Evolutionary conservation across 1,139 yeast genomes (phyloP).

Genomic region (Trichomonascaceae sp.): DNA sequence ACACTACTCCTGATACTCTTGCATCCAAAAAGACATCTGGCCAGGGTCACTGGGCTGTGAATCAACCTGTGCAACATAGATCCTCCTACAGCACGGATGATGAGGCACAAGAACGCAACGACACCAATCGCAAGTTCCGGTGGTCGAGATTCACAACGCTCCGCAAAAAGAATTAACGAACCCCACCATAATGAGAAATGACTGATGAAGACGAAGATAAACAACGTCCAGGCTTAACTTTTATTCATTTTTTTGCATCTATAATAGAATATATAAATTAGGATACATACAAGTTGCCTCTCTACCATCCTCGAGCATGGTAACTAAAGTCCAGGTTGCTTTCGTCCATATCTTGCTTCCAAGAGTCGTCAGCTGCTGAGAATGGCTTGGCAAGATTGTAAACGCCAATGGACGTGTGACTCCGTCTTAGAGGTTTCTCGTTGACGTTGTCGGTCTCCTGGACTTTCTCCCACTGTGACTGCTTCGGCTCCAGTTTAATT

Average conservation of each 20-base stretch:
- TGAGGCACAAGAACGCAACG: slow-evolving; percentile 3
- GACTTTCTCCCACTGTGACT: slow-evolving; percentile 46
- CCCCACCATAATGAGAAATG: too few relatives aligned
- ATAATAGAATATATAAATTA: too few relatives aligned
- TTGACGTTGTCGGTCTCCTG: slow-evolving; percentile 37
- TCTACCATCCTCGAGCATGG: slow-evolving; percentile 28
- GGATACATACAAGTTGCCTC: slow-evolving; percentile 1
- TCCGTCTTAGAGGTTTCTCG: slow-evolving; percentile 24
- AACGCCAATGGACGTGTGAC: slow-evolving; percentile 19
- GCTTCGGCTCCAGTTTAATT: slow-evolving; percentile 24
- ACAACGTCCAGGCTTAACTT: too few relatives aligned
- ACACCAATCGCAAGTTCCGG: neutral
- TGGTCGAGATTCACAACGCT: neutral
- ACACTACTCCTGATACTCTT: too few relatives aligned
- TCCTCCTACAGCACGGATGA: neutral
- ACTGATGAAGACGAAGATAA: too few relatives aligned
- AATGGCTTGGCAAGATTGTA: slow-evolving; percentile 7
- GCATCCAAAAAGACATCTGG: too few relatives aligned
- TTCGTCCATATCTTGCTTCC: slow-evolving; percentile 23
- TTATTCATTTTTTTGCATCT: too few relatives aligned
- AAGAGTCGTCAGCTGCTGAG: slow-evolving; percentile 4
- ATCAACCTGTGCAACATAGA: too few relatives aligned
- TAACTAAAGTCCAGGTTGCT: slow-evolving; percentile 25
- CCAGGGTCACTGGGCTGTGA: too few relatives aligned
- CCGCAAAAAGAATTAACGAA: neutral